Evolutionary conservation across 1,139 yeast genomes (phyloP).

Genomic region (Meyerozyma athensensis): DNA sequence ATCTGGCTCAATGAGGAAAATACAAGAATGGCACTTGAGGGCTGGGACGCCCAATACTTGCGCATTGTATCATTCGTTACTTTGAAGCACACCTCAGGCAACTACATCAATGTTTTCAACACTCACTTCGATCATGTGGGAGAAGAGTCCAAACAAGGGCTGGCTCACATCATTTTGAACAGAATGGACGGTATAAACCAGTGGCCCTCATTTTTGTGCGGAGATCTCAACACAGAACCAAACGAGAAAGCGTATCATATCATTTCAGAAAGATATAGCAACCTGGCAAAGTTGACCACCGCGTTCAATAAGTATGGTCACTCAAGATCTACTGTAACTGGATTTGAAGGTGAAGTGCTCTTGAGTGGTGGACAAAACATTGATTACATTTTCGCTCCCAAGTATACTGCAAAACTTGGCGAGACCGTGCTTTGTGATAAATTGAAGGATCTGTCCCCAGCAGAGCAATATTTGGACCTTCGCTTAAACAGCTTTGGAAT

Average conservation of each 20-base stretch:
- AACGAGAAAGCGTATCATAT: conserved; percentile 20
- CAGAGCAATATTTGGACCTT: conserved; percentile 15
- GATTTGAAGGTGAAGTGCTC: conserved; percentile 38
- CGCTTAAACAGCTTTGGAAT: conserved; percentile 36
- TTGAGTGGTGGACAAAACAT: conserved; percentile 33
- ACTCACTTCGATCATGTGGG: conserved; percentile 61
- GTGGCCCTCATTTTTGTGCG: conserved; percentile 38
- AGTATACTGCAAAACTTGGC: conserved; percentile 21
- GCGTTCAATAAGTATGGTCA: conserved; percentile 39
- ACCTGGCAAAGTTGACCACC: conserved; percentile 22
- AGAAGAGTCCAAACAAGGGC: conserved; percentile 38
- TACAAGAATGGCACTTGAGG: conserved; percentile 26
- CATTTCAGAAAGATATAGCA: conserved; percentile 29
- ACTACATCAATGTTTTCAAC: conserved; percentile 42
- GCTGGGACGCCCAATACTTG: conserved; percentile 54
- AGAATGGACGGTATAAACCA: conserved; percentile 34
- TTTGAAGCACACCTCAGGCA: conserved; percentile 26
- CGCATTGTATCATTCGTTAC: conserved; percentile 45
- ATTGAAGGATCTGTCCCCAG: conserved; percentile 6
- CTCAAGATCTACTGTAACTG: conserved; percentile 43
- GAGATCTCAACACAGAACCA: conserved; percentile 19
- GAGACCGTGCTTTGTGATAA: conserved; percentile 17
- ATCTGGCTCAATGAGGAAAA: conserved; percentile 32
- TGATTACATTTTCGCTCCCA: conserved; percentile 48
- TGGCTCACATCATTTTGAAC: conserved; percentile 43